Evolutionary conservation across 129 eudicot genomes (phyloP), one percentile per base, ranked within the genome.

Genomic region (Flaveria robusta): DNA sequence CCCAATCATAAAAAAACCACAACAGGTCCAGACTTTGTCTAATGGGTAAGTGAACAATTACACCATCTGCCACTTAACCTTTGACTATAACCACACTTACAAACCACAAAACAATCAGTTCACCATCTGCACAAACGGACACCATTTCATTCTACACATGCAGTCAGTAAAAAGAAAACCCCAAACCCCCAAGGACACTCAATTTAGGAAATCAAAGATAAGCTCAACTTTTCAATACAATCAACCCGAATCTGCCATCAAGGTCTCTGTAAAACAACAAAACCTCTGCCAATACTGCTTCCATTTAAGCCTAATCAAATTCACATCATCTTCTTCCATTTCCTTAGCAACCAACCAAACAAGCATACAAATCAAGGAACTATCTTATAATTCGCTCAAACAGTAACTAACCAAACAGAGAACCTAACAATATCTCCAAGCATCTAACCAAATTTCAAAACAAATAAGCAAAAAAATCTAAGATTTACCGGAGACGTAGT

Each of bases 401-500:
- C 12, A 73, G 69, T 42, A 79, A 43, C 74, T 39, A 73, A 55
- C 67, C 60, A 20, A 41, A 41, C 68, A 59, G 60, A 80, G 72
- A 81, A 81, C 76, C 85, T 70, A 76, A 37, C 56, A 34, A 81
- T 27, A 69, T 13, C 46, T 37, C 26, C 11, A 72, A 75, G 23
- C 81, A 70, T 51, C 74, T 26, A 75, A 71, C 63, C 66, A 79
- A 55, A 12, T 50, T 18, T 52, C 3, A 23, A 65, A 1, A 47
- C 15, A 59, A 15, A 46, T 29, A 42, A 80, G n/a, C 37, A 3
- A 51, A 22, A 66, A 34, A 37, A 68, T 24, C 54, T 1, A 55
- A n/a, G 26, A 87, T 86, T 60, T 77, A 92, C 97, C 76, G 97
- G 97, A 78, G 97, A 92, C 63, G 96, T 86, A 56, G 96, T 87